phyloP scores from a whole-genome alignment of 2,329 filamentous ascomycete species.

The Exophiala sideris region DNA sequence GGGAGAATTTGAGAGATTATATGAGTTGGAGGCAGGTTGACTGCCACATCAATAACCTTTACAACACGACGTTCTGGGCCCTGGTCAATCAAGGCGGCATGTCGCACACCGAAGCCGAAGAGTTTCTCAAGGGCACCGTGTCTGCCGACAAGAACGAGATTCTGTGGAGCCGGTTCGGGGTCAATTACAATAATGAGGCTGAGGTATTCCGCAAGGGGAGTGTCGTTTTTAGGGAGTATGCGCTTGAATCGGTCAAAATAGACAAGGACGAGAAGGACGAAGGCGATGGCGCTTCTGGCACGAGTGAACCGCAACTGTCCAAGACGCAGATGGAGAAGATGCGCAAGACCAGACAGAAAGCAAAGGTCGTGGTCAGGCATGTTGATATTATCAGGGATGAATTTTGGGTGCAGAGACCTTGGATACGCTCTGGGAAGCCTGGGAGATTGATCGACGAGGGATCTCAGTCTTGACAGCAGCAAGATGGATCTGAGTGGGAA shows the following conservation, averaged over 20 bases:
- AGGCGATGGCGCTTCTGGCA: conserved; percentile 45
- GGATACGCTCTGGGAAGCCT: conserved; percentile 50
- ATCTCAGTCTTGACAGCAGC: not conserved
- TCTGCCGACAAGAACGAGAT: conserved; percentile 94
- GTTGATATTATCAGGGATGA: conserved; percentile 92
- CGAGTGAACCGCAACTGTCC: conserved; percentile 32
- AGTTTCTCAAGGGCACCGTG: conserved; percentile 74
- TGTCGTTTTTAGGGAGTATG: conserved; percentile 81
- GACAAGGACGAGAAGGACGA: conserved; percentile 48
- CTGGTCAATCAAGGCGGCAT: conserved; percentile 76
- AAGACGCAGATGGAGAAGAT: conserved; percentile 82
- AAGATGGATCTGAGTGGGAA: not conserved
- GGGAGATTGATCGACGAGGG: conserved; percentile 2
- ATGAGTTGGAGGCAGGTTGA: conserved; percentile 96
- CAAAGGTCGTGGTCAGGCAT: conserved; percentile 76
- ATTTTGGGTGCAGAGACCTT: conserved; percentile 86
- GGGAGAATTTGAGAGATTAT: conserved; percentile 83
- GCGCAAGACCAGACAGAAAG: conserved; percentile 75
- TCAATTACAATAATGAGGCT: conserved; percentile 97
- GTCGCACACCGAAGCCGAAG: conserved; percentile 74
- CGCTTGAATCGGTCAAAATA: conserved; percentile 56
- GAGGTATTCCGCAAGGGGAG: conserved; percentile 94
- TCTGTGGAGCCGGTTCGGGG: conserved; percentile 78
- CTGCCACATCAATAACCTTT: conserved; percentile 97
- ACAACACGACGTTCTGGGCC: conserved; percentile 95